A percentile compares a stretch with the other conserved stretches of the same genome.
Evolutionary conservation across 2,329 filamentous ascomycete genomes (phyloP).

Genomic region (Trichoderma koningii): DNA sequence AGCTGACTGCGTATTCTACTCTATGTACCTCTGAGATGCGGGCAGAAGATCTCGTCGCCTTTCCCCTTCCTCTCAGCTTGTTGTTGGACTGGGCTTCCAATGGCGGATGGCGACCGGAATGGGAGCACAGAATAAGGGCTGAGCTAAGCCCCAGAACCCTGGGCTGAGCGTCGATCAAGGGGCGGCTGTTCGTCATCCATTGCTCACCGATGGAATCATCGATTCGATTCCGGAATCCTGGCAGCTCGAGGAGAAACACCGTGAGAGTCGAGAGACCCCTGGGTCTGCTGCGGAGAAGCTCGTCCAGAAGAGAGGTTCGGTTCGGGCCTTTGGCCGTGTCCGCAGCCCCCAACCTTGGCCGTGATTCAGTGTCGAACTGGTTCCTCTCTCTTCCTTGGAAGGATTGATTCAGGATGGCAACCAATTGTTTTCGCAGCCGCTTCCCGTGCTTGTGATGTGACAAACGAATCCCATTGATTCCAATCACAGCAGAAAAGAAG

Average conservation of each 20-base stretch:
- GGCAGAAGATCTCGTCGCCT: neutral
- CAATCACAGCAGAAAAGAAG: too few species aligned
- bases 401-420: too few species aligned
- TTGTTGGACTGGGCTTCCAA: neutral
- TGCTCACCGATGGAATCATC: neutral
- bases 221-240: neutral
- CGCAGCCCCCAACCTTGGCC: neutral
- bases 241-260: neutral
- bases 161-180: slow-evolving; percentile 2
- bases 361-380: too few species aligned
- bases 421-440: too few species aligned
- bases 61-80: too few species aligned
- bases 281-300: slow-evolving; percentile 2
- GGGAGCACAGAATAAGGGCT: too few species aligned
- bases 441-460: too few species aligned
- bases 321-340: neutral
- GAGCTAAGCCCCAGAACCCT: neutral
- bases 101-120: too few species aligned
- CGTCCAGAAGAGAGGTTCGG: neutral
- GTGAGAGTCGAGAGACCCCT: neutral
- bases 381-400: too few species aligned
- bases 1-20: neutral
- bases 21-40: slow-evolving; percentile 1
- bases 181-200: slow-evolving; percentile 1
- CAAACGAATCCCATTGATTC: too few species aligned